These are phyloP conservation scores for Nyssa sinensis DNA, from an alignment of 148 eudicot genomes.

Conservation along the genomic window DNA sequence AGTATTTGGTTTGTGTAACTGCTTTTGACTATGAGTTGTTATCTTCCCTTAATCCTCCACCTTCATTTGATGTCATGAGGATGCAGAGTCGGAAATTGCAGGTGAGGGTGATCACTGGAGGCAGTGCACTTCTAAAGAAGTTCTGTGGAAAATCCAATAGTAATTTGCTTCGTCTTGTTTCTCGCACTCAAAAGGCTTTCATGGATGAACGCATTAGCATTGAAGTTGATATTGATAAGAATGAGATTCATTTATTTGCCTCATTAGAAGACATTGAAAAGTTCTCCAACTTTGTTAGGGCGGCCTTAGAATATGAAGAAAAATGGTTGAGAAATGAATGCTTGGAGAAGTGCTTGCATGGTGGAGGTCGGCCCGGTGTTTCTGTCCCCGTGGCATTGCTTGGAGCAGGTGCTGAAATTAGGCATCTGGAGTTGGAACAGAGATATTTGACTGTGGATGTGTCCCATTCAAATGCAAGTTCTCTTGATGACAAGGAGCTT, in stretches of 20 bases:
- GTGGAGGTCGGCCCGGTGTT: neutral
- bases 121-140: neutral
- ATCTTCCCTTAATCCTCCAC: neutral
- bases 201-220: slow-evolving; percentile 2
- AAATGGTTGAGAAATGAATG: slow-evolving; percentile 3
- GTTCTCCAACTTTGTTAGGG: neutral
- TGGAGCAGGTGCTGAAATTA: slow-evolving; percentile 11
- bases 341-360: slow-evolving; percentile 1
- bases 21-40: slow-evolving; percentile 5
- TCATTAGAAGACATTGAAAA: neutral
- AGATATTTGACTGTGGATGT: slow-evolving; percentile 6
- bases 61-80: neutral
- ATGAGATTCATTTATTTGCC: slow-evolving; percentile 4
- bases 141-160: slow-evolving; percentile 4
- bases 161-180: neutral
- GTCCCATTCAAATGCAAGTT: neutral
- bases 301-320: neutral
- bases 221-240: neutral
- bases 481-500: slow-evolving; percentile 8
- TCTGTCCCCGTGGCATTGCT: neutral
- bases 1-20: slow-evolving; percentile 6
- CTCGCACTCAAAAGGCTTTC: neutral
- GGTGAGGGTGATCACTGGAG: neutral
- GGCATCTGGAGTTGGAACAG: slow-evolving; percentile 7
- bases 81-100: slow-evolving; percentile 8